phyloP scores from a whole-genome alignment of 73 alveolate genomes.

The Tetrahymena thermophila region DNA sequence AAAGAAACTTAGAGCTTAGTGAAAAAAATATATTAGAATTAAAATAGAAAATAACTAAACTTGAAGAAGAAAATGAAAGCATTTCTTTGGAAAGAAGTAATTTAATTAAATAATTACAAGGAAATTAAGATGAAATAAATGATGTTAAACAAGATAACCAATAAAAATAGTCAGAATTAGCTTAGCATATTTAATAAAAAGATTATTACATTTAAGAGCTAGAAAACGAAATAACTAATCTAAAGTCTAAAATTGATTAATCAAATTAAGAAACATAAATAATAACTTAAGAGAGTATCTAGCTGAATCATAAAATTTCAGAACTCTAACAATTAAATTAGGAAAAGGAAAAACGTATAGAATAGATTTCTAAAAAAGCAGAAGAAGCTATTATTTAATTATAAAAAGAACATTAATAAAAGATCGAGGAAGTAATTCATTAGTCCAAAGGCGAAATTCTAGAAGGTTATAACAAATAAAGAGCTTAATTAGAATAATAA shows the following conservation, averaged over 20 bases:
- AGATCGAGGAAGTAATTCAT: background rate
- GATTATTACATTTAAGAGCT: background rate
- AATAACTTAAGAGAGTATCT: background rate
- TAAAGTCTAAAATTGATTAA: background rate
- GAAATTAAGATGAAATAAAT: background rate
- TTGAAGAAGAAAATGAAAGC: background rate
- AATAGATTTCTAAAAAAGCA: background rate
- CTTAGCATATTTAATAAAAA: background rate
- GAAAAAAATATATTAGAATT: background rate
- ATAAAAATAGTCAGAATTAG: background rate
- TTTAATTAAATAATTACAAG: background rate
- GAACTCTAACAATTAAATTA: background rate
- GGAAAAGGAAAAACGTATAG: background rate
- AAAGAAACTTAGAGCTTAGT: background rate
- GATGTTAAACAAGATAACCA: background rate
- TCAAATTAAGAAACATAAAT: background rate
- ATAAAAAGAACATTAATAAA: background rate
- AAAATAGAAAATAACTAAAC: background rate
- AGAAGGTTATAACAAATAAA: background rate
- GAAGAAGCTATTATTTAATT: background rate
- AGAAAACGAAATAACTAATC: background rate
- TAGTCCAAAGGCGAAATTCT: background rate
- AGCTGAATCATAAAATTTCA: background rate
- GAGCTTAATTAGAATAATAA: background rate
- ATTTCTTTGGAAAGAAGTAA: background rate